A percentile compares a stretch with the other conserved stretches of the same genome.
Conservation (phyloP, 2,329 filamentous ascomycete species). For the Xylaria sp. region DNA sequence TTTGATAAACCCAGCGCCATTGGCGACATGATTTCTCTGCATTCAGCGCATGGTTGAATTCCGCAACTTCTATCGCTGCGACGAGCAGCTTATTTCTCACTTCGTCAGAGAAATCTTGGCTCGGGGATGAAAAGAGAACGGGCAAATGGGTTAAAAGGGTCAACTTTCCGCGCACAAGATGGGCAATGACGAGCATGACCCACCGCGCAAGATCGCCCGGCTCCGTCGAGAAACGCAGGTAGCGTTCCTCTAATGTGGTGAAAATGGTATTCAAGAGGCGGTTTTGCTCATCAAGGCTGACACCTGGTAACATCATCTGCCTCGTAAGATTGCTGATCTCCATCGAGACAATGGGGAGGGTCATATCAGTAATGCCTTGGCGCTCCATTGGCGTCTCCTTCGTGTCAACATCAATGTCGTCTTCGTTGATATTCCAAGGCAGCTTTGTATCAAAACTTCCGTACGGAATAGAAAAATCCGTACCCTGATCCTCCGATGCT, state of each 20-base stretch:
- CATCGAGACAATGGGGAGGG: slow-evolving; percentile 47
- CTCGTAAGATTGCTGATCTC: slow-evolving; percentile 45
- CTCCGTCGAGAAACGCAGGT: slow-evolving; percentile 47
- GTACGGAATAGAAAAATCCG: slow-evolving; percentile 63
- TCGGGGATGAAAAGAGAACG: slow-evolving; percentile 54
- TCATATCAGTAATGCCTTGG: slow-evolving; percentile 54
- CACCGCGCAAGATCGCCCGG: slow-evolving; percentile 44
- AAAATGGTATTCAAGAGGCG: slow-evolving; percentile 32
- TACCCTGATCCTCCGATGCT: slow-evolving; percentile 67
- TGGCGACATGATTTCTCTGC: slow-evolving; percentile 57
- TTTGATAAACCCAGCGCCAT: slow-evolving; percentile 57
- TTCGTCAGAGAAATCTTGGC: slow-evolving; percentile 44
- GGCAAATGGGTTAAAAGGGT: slow-evolving; percentile 80
- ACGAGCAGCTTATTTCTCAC: slow-evolving; percentile 72
- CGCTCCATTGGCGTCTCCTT: slow-evolving; percentile 44
- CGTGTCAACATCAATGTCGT: slow-evolving; percentile 49
- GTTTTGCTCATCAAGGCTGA: slow-evolving; percentile 48
- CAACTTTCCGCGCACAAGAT: slow-evolving; percentile 78
- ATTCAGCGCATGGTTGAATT: slow-evolving; percentile 70
- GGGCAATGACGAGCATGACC: slow-evolving; percentile 61
- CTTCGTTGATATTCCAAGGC: slow-evolving; percentile 56
- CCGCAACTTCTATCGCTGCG: slow-evolving; percentile 75
- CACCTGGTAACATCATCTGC: slow-evolving; percentile 45
- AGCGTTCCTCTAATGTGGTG: slow-evolving; percentile 47
- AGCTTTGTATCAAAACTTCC: slow-evolving; percentile 64